phyloP scores from a whole-genome alignment of 495 filamentous ascomycete genomes.

The Tuber calosporum region DNA sequence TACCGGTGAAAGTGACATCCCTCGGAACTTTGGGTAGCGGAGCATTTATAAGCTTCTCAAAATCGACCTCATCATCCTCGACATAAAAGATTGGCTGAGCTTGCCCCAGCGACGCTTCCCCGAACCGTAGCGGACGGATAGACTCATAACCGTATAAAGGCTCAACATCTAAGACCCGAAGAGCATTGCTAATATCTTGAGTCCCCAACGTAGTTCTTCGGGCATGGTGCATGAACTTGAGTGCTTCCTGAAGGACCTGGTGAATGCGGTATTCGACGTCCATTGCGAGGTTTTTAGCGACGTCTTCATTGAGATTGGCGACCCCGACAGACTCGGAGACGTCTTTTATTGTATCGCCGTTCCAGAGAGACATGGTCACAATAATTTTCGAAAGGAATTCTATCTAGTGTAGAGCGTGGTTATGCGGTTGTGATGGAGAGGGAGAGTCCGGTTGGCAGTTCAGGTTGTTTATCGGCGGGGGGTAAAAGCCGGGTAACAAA shows the following conservation, averaged over 20 bases:
- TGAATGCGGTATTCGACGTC: conserved; percentile 92
- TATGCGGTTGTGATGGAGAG: neutral
- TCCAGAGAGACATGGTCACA: conserved; percentile 59
- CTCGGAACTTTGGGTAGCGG: conserved; percentile 87
- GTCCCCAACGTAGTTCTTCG: conserved; percentile 76
- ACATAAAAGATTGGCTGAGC: conserved; percentile 96
- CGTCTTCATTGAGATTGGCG: conserved; percentile 66
- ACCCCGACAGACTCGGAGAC: conserved; percentile 94
- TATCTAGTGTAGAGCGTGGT: neutral
- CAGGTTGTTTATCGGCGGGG: neutral
- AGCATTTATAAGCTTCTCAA: conserved; percentile 96
- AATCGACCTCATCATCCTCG: conserved; percentile 96
- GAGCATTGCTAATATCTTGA: conserved; percentile 74
- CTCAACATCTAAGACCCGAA: conserved; percentile 81
- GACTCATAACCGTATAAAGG: conserved; percentile 94
- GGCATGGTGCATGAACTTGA: conserved; percentile 88
- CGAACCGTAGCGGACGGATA: conserved; percentile 74
- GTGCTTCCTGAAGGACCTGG: conserved; percentile 83
- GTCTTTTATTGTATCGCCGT: conserved; percentile 87
- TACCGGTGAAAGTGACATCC: conserved; percentile 87
- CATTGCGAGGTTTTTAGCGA: conserved; percentile 72
- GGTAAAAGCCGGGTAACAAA: neutral
- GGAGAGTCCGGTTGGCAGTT: neutral
- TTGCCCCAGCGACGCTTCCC: conserved; percentile 85
- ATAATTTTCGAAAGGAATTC: neutral